Conservation (phyloP, 208 protist species). For the Leishmania turanica region DNA sequence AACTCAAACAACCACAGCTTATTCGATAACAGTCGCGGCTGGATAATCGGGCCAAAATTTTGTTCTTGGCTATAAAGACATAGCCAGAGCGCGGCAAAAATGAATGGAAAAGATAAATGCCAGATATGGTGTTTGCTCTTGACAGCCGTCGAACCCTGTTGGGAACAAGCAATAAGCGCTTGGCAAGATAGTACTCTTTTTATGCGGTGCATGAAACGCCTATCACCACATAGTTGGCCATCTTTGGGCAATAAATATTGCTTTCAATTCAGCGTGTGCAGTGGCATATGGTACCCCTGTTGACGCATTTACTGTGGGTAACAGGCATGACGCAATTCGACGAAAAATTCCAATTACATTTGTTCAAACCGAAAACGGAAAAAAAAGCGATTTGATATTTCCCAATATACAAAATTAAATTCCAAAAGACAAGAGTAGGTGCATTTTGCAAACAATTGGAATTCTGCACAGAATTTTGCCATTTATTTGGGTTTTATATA, state of each 20-base stretch:
- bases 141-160: neutral
- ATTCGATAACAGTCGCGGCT: neutral
- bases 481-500: neutral
- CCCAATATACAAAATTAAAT: neutral
- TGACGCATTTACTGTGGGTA: neutral
- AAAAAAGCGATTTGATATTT: neutral
- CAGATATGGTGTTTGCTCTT: neutral
- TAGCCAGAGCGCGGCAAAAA: neutral
- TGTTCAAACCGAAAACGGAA: neutral
- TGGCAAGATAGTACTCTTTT: neutral
- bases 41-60: neutral
- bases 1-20: neutral
- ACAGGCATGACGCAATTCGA: neutral
- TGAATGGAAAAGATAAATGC: neutral
- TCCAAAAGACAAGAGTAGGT: neutral
- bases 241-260: neutral
- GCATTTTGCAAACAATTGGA: neutral
- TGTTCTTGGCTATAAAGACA: neutral
- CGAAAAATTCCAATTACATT: neutral
- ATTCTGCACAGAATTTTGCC: neutral
- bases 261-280: neutral
- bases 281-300: neutral
- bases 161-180: neutral
- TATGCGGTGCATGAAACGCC: neutral
- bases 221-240: neutral